Evolutionary conservation across 108 stramenopile species (phyloP).

Genomic region (Bacterosira constricta): DNA sequence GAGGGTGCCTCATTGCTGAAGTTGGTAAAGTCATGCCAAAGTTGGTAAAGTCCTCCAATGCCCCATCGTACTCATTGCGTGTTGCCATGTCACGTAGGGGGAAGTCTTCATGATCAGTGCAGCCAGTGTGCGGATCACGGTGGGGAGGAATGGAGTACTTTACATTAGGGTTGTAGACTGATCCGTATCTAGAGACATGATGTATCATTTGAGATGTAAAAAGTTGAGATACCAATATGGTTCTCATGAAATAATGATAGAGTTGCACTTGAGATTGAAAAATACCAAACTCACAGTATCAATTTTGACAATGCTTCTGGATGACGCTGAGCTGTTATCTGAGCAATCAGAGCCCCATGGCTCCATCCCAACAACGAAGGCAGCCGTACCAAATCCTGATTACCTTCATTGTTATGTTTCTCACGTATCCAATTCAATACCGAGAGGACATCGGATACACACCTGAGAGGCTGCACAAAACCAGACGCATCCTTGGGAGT

Average conservation of each 20-base stretch:
- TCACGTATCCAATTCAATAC: conserved; percentile 76
- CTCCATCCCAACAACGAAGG: conserved; percentile 80
- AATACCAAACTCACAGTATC: conserved; percentile 51
- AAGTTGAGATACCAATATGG: not conserved
- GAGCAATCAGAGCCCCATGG: conserved; percentile 88
- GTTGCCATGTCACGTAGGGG: conserved; percentile 33
- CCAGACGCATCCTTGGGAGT: conserved; percentile 69
- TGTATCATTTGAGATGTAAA: not conserved
- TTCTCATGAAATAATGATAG: not conserved
- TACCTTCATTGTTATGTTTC: not conserved
- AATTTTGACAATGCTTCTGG: conserved; percentile 60
- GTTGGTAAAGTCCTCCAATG: conserved; percentile 88
- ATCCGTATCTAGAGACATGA: conserved; percentile 55
- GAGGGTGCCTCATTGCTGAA: too few relatives aligned
- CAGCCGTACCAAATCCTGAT: not conserved
- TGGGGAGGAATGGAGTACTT: conserved; percentile 45
- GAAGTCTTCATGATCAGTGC: conserved; percentile 36
- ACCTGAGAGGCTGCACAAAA: conserved; percentile 71
- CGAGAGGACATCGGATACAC: conserved; percentile 75
- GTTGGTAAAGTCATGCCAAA: conserved; percentile 31
- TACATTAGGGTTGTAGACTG: conserved; percentile 79
- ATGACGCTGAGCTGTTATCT: conserved; percentile 72
- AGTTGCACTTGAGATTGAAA: not conserved
- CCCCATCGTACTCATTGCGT: conserved; percentile 71
- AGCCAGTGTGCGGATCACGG: not conserved